Percentiles rank a stretch among this genome's conserved stretches.
Conservation (phyloP, 495 filamentous ascomycete genomes). For the Talaromyces trachyspermus region DNA sequence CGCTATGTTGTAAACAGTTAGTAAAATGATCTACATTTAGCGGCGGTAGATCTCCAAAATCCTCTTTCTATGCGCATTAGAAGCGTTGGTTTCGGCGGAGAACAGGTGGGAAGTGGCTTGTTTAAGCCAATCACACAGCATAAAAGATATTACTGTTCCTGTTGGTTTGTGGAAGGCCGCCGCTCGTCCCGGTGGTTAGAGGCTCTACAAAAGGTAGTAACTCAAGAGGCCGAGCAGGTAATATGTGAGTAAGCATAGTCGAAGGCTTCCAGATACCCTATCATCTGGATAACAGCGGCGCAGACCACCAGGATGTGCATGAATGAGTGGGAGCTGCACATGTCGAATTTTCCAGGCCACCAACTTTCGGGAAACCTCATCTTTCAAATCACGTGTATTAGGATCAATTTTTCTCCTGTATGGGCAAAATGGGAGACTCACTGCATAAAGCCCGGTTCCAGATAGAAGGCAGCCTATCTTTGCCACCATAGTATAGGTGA, state of each 20-base stretch:
- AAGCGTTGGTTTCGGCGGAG: background rate
- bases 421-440: conserved; percentile 20
- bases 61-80: background rate
- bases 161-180: conserved; percentile 1
- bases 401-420: conserved; percentile 9
- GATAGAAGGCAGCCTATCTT: conserved; percentile 26
- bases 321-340: conserved; percentile 39
- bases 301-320: conserved; percentile 40
- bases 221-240: conserved; percentile 12
- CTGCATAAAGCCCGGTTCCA: conserved; percentile 34
- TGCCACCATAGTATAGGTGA: conserved; percentile 20
- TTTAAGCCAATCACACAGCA: background rate
- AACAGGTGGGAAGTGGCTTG: background rate
- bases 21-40: background rate
- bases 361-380: conserved; percentile 34
- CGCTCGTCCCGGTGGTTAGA: conserved; percentile 1
- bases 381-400: conserved; percentile 17
- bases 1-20: conserved; percentile 1
- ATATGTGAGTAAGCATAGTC: conserved; percentile 25
- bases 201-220: conserved; percentile 1
- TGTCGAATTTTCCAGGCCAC: conserved; percentile 36
- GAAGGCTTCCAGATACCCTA: conserved; percentile 34
- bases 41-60: background rate
- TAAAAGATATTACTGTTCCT: background rate
- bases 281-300: conserved; percentile 30